Evolutionary conservation across 2,329 filamentous ascomycete species (phyloP), one percentile per base, ranked within the genome.

Genomic region (Diplodia seriata): DNA sequence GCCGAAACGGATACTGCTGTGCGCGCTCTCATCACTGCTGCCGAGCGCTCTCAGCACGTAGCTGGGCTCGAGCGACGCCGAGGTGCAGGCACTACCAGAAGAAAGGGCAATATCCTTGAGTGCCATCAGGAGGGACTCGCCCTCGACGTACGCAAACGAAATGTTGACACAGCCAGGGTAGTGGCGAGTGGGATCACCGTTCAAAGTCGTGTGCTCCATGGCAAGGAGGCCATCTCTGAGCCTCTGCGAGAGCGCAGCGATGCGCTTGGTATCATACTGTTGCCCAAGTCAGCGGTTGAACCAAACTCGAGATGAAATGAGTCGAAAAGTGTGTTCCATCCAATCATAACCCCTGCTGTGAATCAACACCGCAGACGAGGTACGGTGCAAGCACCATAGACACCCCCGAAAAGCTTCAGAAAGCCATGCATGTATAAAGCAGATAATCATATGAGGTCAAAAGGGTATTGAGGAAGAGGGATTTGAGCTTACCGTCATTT

Each of bases 101-200:
- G 94, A 98, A 43, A 99, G 84, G 0, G 95, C 95, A 80, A 99
- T 97, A 73, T 99, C 95, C 82, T 99, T 99, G 55, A 99, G 83
- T 0, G 95, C 95, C 95, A 99, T 99, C 71, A 99, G 86, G 1
- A 99, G 89, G 2, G 95, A 98, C 81, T 99, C 95, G 72, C 95
- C 95, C 81, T 99, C 95, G 4, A 99, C 93, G 75, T 99, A 99
- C 40, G 95, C 94, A 76, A 99, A 99, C 0, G 95, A 99, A 12
- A 99, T 91, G 79, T 99, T 99, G 70, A 99, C 94, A 74, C 95
- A 99, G 70, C 95, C 95, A 1, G 95, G 93, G 78, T 99, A 99
- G 80, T 96, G 96, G 64, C 88, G 86, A 4, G 90, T 81, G 1
- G 89, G 85, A 73, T 95, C 93, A 62, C 95, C 95, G 75, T 99